Evolutionary conservation across 2,329 filamentous ascomycete genomes (phyloP), one percentile per base, ranked within the genome.

Genomic region (Colletotrichum eleusines): DNA sequence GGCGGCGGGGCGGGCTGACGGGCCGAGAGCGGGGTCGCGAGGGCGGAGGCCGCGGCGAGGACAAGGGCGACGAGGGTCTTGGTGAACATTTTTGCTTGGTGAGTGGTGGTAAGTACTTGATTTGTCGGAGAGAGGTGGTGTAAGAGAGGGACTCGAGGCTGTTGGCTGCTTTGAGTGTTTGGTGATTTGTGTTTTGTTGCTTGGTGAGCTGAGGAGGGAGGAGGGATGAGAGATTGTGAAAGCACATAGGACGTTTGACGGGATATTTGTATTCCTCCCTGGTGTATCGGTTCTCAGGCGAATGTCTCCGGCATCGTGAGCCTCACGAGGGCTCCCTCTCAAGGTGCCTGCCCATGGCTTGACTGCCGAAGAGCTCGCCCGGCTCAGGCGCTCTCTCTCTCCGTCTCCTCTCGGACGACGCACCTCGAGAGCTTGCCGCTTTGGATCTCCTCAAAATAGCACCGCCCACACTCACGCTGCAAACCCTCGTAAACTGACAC

Each of bases 51-150:
- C 46, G 74, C 62, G 55, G 76, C 69, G 46, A 75, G 20, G 35
- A 74, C 55, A 12, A 73, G 63, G 31, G 75, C 50, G 51, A 76
- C 26, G 63, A 76, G n/a, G 8, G 73, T 72, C 51, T 74, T 75
- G 74, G 76, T 62, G 62, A 74, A 63, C 76, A 77, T 78, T 18
- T 40, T 38, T 2, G n/a, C n/a, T n/a, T n/a, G n/a, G n/a, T n/a
- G n/a, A n/a, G n/a, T n/a, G n/a, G n/a, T n/a, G n/a, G n/a, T n/a
- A n/a, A n/a, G n/a, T n/a, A n/a, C n/a, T n/a, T n/a, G n/a, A n/a
- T n/a, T n/a, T n/a, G n/a, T n/a, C n/a, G n/a, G n/a, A n/a, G n/a
- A n/a, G n/a, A n/a, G n/a, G n/a, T n/a, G n/a, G n/a, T n/a, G n/a
- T n/a, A n/a, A n/a, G n/a, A n/a, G n/a, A n/a, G n/a, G n/a, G n/a